Evolutionary conservation across 768 basidiomycete genomes (phyloP), one percentile per base, ranked within the genome.

Genomic region (Podaxis carcinomalis): DNA sequence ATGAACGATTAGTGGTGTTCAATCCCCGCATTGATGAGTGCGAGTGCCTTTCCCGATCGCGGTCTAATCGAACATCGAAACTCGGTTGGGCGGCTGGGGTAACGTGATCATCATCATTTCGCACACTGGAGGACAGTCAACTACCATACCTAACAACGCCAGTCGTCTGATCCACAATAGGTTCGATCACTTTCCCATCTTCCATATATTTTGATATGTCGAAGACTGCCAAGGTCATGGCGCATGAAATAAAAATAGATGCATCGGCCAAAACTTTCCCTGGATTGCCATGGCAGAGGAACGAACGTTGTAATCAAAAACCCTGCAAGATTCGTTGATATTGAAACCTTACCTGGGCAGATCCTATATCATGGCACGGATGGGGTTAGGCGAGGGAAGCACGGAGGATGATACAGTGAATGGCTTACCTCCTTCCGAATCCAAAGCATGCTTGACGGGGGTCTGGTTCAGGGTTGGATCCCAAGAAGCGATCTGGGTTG

Each of bases 371-470:
- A 52, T 47, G 56, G 37, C 32, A 23, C 0, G 13, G 51, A 32
- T 62, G 61, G 16, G 42, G 27, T 54, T 5, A 56, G 21, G 42
- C 47, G 46, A n/a, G 35, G 44, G 16, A 50, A n/a, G 52, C n/a
- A 32, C 3, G 23, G 21, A 52, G 51, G 39, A 35, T 16, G 0
- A 5, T 37, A 50, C 25, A 57, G 14, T 16, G 52, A 37, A 32
- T 47, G 23, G 36, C 63, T 52, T 42, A 69, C 75, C 84, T 77
- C 67, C 84, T 69, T 35, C 83, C 84, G 55, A 83, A 86, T 3
- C 84, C 84, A 62, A 84, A 86, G 53, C 77, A 79, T 42, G 78
- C 66, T 4, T 70, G 68, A 19, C 75, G 75, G 16, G 83, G 80
- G 54, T 83, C 81, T n/a, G 55, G 64, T 61, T 81, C 77, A 4